Conservation (phyloP, 176 grass and related monocot genomes). For the Zea mays region DNA sequence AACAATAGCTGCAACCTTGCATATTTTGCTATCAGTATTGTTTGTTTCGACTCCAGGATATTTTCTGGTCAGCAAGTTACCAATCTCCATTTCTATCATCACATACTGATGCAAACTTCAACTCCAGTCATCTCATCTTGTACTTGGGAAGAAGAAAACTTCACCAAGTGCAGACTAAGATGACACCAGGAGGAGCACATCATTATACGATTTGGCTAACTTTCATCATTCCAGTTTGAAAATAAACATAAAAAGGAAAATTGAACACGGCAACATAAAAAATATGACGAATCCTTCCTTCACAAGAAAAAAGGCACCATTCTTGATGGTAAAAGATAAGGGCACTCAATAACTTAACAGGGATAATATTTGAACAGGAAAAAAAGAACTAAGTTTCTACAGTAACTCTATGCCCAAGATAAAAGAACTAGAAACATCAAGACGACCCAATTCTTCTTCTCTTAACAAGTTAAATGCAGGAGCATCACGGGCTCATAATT, state of each 20-base stretch:
- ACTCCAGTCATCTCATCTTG: constrained; percentile 39
- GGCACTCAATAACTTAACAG: neutral
- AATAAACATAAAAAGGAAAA: neutral
- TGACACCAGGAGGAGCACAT: constrained; percentile 44
- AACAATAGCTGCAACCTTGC: neutral
- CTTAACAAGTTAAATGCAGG: constrained; percentile 16
- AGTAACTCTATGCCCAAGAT: neutral
- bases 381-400: neutral
- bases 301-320: neutral
- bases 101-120: constrained; percentile 45
- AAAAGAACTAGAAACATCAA: constrained; percentile 8
- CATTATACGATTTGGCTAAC: constrained; percentile 76
- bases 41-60: constrained; percentile 8
- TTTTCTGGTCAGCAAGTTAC: constrained; percentile 52
- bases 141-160: constrained; percentile 14
- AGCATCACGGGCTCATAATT: constrained; percentile 8
- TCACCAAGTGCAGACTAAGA: constrained; percentile 22
- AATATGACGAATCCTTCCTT: neutral
- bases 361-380: constrained; percentile 5
- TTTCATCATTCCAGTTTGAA: constrained; percentile 69
- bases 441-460: neutral
- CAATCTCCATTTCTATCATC: constrained; percentile 50
- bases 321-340: neutral
- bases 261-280: neutral
- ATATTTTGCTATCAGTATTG: neutral